Percentiles rank a stretch among this genome's conserved stretches.
Evolutionary conservation across 2,329 filamentous ascomycete genomes (phyloP).

Genomic region (Aspergillus tanneri): DNA sequence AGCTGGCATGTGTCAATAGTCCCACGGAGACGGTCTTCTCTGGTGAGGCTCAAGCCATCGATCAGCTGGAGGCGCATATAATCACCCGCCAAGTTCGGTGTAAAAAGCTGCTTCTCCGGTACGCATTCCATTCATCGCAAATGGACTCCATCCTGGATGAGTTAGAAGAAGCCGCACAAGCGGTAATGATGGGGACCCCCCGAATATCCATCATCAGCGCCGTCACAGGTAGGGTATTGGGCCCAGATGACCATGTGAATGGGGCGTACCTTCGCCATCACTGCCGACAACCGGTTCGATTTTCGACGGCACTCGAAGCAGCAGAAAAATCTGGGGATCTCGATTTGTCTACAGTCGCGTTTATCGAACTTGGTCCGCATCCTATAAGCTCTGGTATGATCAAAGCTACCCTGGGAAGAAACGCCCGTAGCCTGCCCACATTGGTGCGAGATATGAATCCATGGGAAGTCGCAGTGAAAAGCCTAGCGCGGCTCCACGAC

Average conservation of each 20-base stretch:
- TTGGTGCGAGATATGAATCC: too few relatives aligned
- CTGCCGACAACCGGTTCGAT: slow-evolving; percentile 68
- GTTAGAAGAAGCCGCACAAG: neutral
- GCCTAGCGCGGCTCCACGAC: slow-evolving; percentile 55
- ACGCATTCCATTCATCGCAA: slow-evolving; percentile 9
- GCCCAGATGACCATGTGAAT: slow-evolving; percentile 48
- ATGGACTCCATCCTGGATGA: slow-evolving; percentile 4
- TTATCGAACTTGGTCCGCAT: slow-evolving; percentile 73
- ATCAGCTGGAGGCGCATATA: neutral
- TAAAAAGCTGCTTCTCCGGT: slow-evolving; percentile 1
- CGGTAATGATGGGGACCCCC: too few relatives aligned
- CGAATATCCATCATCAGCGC: neutral
- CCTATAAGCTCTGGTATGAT: too few relatives aligned
- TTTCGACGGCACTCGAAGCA: slow-evolving; percentile 60
- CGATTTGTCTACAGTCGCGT: slow-evolving; percentile 66
- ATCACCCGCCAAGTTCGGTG: neutral
- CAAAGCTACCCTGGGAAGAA: too few relatives aligned
- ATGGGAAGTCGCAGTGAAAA: too few relatives aligned
- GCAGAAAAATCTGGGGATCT: slow-evolving; percentile 52
- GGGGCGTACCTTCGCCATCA: slow-evolving; percentile 64
- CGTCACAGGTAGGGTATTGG: neutral
- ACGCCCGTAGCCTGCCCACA: too few relatives aligned
- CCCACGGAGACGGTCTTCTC: neutral
- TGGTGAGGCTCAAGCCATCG: neutral
- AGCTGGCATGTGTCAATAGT: slow-evolving; percentile 5